Evolutionary conservation across 345 rosid species (phyloP), one percentile per base, ranked within the genome.

Genomic region (Pseudoturritis turrita): DNA sequence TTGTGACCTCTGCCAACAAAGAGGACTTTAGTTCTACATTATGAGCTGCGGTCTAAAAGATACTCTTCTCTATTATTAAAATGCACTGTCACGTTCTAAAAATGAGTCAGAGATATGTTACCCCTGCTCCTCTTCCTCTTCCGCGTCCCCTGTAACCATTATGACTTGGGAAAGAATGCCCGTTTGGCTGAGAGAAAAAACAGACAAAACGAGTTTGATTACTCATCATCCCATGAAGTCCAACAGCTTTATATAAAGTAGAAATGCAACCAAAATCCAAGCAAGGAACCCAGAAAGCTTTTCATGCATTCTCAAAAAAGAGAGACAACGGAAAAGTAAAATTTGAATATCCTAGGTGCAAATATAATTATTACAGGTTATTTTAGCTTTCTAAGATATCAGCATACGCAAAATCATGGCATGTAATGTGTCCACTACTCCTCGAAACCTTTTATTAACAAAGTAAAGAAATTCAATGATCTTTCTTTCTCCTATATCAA

Each of bases 121-220:
- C 98, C 97, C 87, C 85, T 69, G 77, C 68, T 81, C 97, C 97
- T 82, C 97, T 85, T 79, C 95, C 98, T 82, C 98, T 82, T 65
- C 80, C 96, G 9, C 81, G 89, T 47, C 93, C 92, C 63, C 87
- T 77, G 70, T 85, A 83, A 75, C 87, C 88, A 79, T 82, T 75
- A 61, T 76, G 89, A 54, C 71, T 10, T 51, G 84, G 84, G 62
- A 63, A 83, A 25, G 88, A 79, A 78, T 86, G 87, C 53, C 95
- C 95, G 64, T 87, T 87, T 68, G 86, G 81, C 94, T 87, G 72
- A 39, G 63, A 26, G 51, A 33, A 1, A 52, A 53, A 44, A 52
- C 22, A 70, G 66, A n/a, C 6, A 62, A 31, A 67, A 31, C 18
- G 8, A 44, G 53, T 12, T 51, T 40, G 5, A 9, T 51, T 35